Percentiles rank a stretch among this genome's conserved stretches.
Conservation (phyloP, 345 rosid genomes). For the Lepidium aucheri region DNA sequence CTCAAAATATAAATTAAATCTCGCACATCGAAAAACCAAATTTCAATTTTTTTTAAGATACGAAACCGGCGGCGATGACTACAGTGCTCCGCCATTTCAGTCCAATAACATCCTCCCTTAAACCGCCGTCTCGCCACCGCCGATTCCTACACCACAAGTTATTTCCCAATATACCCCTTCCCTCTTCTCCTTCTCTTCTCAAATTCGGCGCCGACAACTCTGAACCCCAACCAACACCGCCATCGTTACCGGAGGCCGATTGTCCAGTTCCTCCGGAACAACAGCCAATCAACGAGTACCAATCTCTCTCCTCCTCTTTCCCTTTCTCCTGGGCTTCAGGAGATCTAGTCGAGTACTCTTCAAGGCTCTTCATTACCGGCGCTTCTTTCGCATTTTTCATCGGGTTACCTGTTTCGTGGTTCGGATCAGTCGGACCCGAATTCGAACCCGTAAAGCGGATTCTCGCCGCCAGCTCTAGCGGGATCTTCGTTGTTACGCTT, state of each 20-base stretch:
- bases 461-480: constrained; percentile 61
- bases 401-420: constrained; percentile 82
- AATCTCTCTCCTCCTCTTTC: constrained; percentile 68
- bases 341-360: constrained; percentile 44
- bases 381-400: constrained; percentile 62
- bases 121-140: constrained; percentile 15
- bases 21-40: too few relatives aligned
- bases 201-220: constrained; percentile 47
- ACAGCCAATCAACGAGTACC: constrained; percentile 83
- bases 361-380: constrained; percentile 57
- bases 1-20: too few relatives aligned
- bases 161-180: constrained; percentile 5
- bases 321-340: constrained; percentile 81
- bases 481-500: constrained; percentile 67
- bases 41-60: too few relatives aligned
- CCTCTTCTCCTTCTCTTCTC: constrained; percentile 28
- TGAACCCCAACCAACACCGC: constrained; percentile 29
- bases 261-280: constrained; percentile 86
- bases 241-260: constrained; percentile 46
- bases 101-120: constrained; percentile 21
- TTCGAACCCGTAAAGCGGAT: constrained; percentile 51
- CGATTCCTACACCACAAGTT: constrained; percentile 2
- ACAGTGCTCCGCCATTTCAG: constrained; percentile 17
- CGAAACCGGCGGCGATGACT: constrained; percentile 21
- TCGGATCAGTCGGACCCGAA: constrained; percentile 61